Evolutionary conservation across 129 eudicot genomes (phyloP).

Genomic region (carrot (Daucus carota)): DH1_v3.0 NC_030385.2:8487501-8488000

Average conservation of each 20-base stretch:
- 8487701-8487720: neutral
- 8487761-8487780: neutral
- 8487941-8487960: neutral
- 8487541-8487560: neutral
- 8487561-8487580: conserved; percentile 8
- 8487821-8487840: neutral
- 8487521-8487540: too few species aligned
- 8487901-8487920: neutral
- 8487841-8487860: conserved; percentile 83
- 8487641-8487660: conserved; percentile 92
- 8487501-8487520: neutral
- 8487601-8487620: conserved; percentile 82
- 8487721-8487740: neutral
- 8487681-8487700: conserved; percentile 1
- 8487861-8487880: conserved; percentile 87
- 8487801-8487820: neutral
- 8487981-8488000: neutral
- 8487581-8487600: conserved; percentile 87
- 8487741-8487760: neutral
- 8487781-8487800: neutral
- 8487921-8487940: neutral
- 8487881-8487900: conserved; percentile 57
- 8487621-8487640: conserved; percentile 88
- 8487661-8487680: conserved; percentile 88
- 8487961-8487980: neutral